Evolutionary conservation across 2,329 filamentous ascomycete genomes (phyloP).

Genomic region (Stagonosporopsis tanaceti): DNA sequence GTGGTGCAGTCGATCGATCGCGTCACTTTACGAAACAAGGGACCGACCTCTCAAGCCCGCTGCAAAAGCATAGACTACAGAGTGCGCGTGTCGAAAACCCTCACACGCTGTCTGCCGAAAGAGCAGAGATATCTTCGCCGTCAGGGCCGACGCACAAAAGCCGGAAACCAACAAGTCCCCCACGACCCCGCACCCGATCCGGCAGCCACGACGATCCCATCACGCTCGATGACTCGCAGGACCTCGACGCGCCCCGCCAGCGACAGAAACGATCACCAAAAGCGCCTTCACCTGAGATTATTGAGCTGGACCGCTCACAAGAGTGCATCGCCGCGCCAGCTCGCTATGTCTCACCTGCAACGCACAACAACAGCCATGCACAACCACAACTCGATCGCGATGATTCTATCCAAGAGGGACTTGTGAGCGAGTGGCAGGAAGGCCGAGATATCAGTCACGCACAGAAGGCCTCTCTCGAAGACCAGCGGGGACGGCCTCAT

Average conservation of each 20-base stretch:
- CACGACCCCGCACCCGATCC: not conserved
- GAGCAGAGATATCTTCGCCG: not conserved
- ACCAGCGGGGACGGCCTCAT: not conserved
- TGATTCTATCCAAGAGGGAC: conserved; percentile 1
- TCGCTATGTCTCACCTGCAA: not conserved
- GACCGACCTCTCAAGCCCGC: conserved; percentile 2
- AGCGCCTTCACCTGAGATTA: not conserved
- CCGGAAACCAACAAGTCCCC: not conserved
- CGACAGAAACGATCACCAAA: not conserved
- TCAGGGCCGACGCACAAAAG: not conserved
- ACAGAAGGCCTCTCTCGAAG: not conserved
- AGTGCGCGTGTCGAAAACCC: not conserved
- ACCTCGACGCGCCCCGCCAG: not conserved
- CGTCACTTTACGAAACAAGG: not conserved
- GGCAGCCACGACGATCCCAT: conserved; percentile 16
- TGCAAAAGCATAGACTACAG: not conserved
- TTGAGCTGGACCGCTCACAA: conserved; percentile 8
- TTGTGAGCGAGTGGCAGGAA: not conserved
- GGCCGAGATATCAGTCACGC: not conserved
- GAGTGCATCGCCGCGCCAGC: not conserved
- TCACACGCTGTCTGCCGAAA: not conserved
- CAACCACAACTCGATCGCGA: not conserved
- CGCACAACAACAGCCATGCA: not conserved
- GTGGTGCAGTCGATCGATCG: not conserved
- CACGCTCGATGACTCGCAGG: conserved; percentile 14